Conservation (phyloP, 441 rosid genomes). For the Syzygium syzygioides region DNA sequence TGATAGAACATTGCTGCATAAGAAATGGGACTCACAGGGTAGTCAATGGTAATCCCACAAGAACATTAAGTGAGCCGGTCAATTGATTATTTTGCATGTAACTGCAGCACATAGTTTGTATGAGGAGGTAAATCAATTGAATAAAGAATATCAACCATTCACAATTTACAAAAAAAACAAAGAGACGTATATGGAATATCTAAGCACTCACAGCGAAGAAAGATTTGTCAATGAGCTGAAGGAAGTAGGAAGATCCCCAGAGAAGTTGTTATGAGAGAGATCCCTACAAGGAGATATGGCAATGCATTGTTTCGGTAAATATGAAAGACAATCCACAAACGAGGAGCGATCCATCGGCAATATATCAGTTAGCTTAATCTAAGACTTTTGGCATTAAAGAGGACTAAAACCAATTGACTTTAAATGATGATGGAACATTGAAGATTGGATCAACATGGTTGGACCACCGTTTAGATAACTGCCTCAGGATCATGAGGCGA, state of each 20-base stretch:
- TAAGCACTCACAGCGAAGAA: constrained; percentile 64
- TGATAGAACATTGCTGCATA: neutral
- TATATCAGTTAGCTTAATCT: neutral
- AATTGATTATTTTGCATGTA: constrained; percentile 86
- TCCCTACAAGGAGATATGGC: constrained; percentile 42
- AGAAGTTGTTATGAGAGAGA: constrained; percentile 85
- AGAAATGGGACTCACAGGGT: constrained; percentile 60
- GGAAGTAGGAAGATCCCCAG: constrained; percentile 85
- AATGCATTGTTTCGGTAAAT: neutral
- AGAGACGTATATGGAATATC: neutral
- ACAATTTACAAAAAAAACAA: neutral
- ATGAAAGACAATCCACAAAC: neutral
- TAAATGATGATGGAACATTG: neutral
- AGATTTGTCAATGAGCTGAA: constrained; percentile 58
- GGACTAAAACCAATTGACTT: neutral
- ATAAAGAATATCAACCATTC: neutral
- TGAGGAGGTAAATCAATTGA: constrained; percentile 5
- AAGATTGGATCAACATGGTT: neutral
- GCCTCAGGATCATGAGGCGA: neutral
- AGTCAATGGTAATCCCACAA: constrained; percentile 54
- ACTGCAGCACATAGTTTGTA: constrained; percentile 42
- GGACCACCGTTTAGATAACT: neutral
- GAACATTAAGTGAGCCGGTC: constrained; percentile 70
- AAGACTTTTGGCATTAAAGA: neutral
- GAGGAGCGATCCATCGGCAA: neutral